phyloP scores from a whole-genome alignment of 768 basidiomycete genomes.

The Mycena epipterygia region DNA sequence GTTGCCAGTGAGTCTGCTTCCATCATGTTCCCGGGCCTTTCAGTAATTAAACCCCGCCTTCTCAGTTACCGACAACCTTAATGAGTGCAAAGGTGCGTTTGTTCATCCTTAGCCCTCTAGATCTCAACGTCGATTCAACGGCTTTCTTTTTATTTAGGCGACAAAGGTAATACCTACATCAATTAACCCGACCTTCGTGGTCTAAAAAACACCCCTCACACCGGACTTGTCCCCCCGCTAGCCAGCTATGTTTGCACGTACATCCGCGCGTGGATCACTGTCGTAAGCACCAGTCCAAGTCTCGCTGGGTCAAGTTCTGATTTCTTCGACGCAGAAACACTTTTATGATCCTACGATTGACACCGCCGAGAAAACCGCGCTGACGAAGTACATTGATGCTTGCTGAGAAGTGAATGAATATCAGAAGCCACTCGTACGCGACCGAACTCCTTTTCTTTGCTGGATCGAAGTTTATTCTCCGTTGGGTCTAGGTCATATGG shows the following conservation, averaged over 20 bases:
- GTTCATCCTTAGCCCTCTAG: too few relatives aligned
- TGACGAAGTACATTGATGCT: constrained; percentile 53
- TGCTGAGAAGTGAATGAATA: constrained; percentile 51
- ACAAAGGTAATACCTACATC: constrained; percentile 54
- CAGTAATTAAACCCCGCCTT: background rate
- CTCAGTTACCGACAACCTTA: constrained; percentile 50
- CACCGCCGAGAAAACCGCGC: constrained; percentile 63
- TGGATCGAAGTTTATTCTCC: too few relatives aligned
- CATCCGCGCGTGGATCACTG: constrained; percentile 65
- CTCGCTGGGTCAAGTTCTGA: background rate
- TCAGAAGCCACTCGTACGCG: too few relatives aligned
- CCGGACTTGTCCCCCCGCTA: constrained; percentile 65
- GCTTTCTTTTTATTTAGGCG: too few relatives aligned
- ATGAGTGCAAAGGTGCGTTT: constrained; percentile 61
- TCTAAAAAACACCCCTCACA: constrained; percentile 50
- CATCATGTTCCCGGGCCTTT: background rate
- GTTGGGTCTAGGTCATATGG: too few relatives aligned
- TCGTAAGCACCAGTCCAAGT: constrained; percentile 37
- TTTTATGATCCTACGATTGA: constrained; percentile 64
- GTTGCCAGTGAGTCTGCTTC: constrained; percentile 53
- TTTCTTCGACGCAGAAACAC: constrained; percentile 51
- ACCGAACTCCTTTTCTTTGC: too few relatives aligned
- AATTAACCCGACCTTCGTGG: background rate
- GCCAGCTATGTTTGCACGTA: constrained; percentile 65
- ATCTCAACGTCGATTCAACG: too few relatives aligned